Percentiles rank a stretch among this genome's conserved stretches.
phyloP scores from a whole-genome alignment of 768 basidiomycete genomes.

The Trametes cinnabarina region DNA sequence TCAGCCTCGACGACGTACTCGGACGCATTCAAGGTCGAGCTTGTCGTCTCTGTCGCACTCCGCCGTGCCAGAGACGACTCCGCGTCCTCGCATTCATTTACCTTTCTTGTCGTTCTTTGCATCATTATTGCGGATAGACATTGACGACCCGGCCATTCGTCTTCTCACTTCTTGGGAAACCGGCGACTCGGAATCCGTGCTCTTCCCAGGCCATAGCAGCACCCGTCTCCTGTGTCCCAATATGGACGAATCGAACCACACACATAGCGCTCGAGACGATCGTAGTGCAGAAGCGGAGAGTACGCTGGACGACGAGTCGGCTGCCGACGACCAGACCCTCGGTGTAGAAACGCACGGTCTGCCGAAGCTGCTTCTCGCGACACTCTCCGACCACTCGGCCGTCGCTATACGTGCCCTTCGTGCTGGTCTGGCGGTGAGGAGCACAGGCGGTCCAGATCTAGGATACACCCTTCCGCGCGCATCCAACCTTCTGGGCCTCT shows the following conservation, averaged over 20 bases:
- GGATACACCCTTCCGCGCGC: conserved; percentile 11
- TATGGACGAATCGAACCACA: background rate
- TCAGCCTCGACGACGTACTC: conserved; percentile 12
- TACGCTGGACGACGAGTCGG: too few species aligned
- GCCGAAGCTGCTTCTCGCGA: conserved; percentile 16
- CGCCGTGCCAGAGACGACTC: conserved; percentile 3
- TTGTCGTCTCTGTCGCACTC: conserved; percentile 5
- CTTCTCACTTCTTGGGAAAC: conserved; percentile 35
- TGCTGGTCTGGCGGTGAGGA: conserved; percentile 11
- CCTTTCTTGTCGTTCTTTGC: conserved; percentile 39
- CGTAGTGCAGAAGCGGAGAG: too few species aligned
- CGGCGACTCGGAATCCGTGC: conserved; percentile 27
- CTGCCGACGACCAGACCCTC: too few species aligned
- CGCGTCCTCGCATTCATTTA: conserved; percentile 34
- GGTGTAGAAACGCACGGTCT: conserved; percentile 15
- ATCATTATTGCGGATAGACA: conserved; percentile 36
- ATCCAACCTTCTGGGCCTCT: conserved; percentile 13
- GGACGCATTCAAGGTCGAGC: conserved; percentile 10
- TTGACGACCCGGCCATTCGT: conserved; percentile 39
- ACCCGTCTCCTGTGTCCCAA: conserved; percentile 5
- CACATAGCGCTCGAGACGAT: background rate
- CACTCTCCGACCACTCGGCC: conserved; percentile 17
- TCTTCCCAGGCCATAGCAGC: conserved; percentile 33
- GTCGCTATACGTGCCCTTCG: conserved; percentile 20
- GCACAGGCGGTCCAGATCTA: background rate